Base-by-base conservation (phyloP, 2,329 filamentous ascomycete species). In the Talaromyces sp. region DNA sequence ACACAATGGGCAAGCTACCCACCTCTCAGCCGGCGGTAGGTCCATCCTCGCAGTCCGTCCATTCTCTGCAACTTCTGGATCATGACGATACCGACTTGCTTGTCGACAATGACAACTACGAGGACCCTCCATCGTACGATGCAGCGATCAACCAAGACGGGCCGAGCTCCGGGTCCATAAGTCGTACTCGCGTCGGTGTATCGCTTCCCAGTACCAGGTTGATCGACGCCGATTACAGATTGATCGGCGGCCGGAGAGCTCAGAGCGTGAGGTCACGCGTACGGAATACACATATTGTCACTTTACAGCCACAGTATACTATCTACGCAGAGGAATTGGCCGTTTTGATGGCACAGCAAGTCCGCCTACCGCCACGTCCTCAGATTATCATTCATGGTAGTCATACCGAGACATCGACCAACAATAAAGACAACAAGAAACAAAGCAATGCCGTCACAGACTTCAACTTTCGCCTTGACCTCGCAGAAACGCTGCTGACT, bases 341-440 rank as follows among this genome's bases (percentile, higher is more conserved):
- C 65, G 65, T 72, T 13, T 80, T 84, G 67, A 75, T 87, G 67
- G 70, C 69, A 1, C 69, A 73, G 7, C 81, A 84, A 54, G 79
- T 83, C 31, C 70, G 70, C 33, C 72, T 78, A 10, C 85, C 86
- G 4, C 85, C 86, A 0, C 80, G 84, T n/a, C 82, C 83, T 0
- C 82, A 77, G 60, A 78, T 88, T 9, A 79, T 78, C 57, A 74
- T 89, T 48, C 76, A 78, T 37, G 87, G 87, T 61, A 81, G 81
- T 3, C 87, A 88, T 73, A 76, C 70, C 13, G 77, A 84, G 72
- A 80, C 76, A 3, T 61, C 59, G 4, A 60, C 62, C 11, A 66
- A 69, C 35, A 61, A 65, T 58, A 69, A 70, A 22, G 69, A 72
- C n/a, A 67, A 69, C 16, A 68, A 67, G 14, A 71, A 63, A 4